These are phyloP conservation scores for Solanum corneliomulleri DNA, from an alignment of 257 asterid species.

Conservation along the genomic window DNA sequence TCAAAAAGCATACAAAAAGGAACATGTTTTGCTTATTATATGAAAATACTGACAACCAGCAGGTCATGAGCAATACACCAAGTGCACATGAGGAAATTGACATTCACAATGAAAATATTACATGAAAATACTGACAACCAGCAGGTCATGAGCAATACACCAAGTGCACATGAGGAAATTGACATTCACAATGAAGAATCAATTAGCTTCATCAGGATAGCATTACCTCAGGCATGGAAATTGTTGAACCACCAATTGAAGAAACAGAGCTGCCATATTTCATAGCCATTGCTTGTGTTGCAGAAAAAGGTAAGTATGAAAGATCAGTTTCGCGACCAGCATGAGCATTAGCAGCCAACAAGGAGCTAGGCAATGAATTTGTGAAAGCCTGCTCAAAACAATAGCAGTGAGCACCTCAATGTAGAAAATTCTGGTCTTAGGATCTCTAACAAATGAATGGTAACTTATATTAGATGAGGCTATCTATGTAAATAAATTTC, in stretches of 20 bases:
- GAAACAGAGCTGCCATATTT: conserved; percentile 52
- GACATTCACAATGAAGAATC: neutral
- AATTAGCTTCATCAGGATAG: neutral
- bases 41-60: neutral
- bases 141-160: neutral
- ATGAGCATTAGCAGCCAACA: conserved; percentile 43
- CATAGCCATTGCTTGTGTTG: conserved; percentile 40
- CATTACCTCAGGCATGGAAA: conserved; percentile 68
- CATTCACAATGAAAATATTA: neutral
- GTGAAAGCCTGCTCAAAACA: conserved; percentile 39
- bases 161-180: neutral
- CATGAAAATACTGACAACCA: neutral
- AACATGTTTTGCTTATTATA: neutral
- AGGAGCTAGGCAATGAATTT: conserved; percentile 43
- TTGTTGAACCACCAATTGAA: conserved; percentile 37
- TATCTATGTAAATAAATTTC: neutral
- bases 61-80: neutral
- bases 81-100: neutral
- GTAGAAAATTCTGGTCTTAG: neutral
- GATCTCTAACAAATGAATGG: neutral
- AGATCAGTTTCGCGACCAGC: conserved; percentile 64
- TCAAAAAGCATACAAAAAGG: neutral
- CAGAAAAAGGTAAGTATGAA: conserved; percentile 46
- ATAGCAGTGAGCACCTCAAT: neutral
- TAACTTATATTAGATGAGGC: neutral